Conservation (phyloP, 2,329 filamentous ascomycete genomes). For the Allantophomopsis cytisporea region DNA sequence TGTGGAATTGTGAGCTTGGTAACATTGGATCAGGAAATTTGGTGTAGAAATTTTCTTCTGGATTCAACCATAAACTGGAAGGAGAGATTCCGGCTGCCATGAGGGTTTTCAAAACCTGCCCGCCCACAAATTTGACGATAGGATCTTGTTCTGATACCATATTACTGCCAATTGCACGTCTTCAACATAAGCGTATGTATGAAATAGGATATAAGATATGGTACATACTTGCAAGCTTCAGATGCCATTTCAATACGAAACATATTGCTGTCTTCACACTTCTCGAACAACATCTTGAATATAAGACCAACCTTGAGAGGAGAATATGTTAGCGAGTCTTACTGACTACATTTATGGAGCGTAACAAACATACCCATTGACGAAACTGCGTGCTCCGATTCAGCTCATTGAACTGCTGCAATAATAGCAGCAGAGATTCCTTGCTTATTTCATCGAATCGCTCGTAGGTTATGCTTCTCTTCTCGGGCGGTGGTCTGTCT, state of each 20-base stretch:
- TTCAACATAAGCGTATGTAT: too few relatives aligned
- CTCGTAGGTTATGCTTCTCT: slow-evolving; percentile 4
- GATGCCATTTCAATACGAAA: slow-evolving; percentile 3
- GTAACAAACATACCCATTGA: slow-evolving; percentile 12
- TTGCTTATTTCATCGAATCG: slow-evolving; percentile 6
- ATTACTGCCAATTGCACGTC: too few relatives aligned
- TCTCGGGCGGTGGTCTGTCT: not conserved
- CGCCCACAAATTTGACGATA: too few relatives aligned
- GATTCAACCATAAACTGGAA: not conserved
- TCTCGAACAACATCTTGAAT: slow-evolving; percentile 7
- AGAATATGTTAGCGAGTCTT: slow-evolving; percentile 13
- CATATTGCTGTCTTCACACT: slow-evolving; percentile 9
- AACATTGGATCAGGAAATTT: too few relatives aligned
- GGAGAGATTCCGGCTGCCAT: too few relatives aligned
- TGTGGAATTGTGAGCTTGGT: not conserved
- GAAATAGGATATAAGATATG: too few relatives aligned
- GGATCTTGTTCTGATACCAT: too few relatives aligned
- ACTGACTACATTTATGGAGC: not conserved
- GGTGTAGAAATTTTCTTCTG: too few relatives aligned
- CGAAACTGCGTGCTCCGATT: slow-evolving; percentile 6
- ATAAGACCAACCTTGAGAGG: slow-evolving; percentile 8
- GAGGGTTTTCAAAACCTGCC: too few relatives aligned
- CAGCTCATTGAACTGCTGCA: slow-evolving; percentile 9
- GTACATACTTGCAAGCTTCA: not conserved
- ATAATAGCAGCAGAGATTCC: slow-evolving; percentile 5